Conservation (phyloP, 2,329 filamentous ascomycete genomes). For the Raffaelea albimanens region DNA sequence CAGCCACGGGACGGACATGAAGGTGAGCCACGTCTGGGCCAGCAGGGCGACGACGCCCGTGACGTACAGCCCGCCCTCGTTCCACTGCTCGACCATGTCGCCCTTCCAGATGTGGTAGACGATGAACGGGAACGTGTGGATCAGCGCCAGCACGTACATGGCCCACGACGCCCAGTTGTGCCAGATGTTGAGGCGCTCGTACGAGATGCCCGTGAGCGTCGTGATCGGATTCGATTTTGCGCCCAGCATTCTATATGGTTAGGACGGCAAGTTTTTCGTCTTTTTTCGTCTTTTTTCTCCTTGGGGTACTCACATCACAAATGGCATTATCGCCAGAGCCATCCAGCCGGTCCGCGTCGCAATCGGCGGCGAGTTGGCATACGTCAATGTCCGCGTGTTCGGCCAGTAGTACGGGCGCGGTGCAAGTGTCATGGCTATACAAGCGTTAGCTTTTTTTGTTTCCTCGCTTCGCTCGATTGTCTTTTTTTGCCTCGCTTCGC, state of each 20-base stretch:
- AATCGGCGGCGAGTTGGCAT: slow-evolving; percentile 41
- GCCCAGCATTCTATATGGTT: slow-evolving; percentile 22
- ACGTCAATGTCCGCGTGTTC: slow-evolving; percentile 26
- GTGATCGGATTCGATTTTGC: slow-evolving; percentile 49
- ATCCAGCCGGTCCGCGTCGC: slow-evolving; percentile 43
- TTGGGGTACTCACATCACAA: slow-evolving; percentile 11
- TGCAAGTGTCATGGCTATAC: slow-evolving; percentile 38
- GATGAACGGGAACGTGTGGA: slow-evolving; percentile 53
- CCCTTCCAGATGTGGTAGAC: slow-evolving; percentile 38
- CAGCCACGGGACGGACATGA: slow-evolving; percentile 40
- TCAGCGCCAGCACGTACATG: slow-evolving; percentile 44
- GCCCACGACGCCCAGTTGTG: slow-evolving; percentile 45
- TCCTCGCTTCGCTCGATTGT: too few relatives aligned
- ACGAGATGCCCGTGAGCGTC: slow-evolving; percentile 41
- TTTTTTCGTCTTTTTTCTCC: slow-evolving; percentile 19
- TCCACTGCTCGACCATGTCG: slow-evolving; percentile 36
- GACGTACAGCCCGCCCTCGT: slow-evolving; percentile 38
- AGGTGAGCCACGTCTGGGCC: slow-evolving; percentile 43
- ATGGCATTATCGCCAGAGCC: slow-evolving; percentile 34
- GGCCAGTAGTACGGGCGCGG: slow-evolving; percentile 49
- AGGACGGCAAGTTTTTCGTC: neutral
- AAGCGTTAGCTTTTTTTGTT: too few relatives aligned
- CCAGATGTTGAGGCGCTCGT: slow-evolving; percentile 48
- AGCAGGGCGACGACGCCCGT: slow-evolving; percentile 46
- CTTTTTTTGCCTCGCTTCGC: too few relatives aligned